Percentiles rank a stretch among this genome's conserved stretches.
Conservation (phyloP, 2,329 filamentous ascomycete genomes). For the Alternaria sp. region DNA sequence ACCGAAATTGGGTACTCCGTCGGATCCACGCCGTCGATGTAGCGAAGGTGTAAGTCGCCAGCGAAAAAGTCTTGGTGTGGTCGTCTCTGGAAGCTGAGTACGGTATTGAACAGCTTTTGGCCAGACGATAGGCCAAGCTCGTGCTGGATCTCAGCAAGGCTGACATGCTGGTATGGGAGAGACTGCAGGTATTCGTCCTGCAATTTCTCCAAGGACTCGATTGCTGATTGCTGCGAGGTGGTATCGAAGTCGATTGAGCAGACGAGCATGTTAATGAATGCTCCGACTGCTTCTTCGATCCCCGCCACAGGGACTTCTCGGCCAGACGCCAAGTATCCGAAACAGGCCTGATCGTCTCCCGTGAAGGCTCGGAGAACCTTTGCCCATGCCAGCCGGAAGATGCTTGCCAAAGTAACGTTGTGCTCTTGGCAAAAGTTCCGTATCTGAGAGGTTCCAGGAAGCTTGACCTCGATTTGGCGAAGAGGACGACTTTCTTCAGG, state of each 20-base stretch:
- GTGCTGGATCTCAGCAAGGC: constrained; percentile 55
- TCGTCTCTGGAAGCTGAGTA: not conserved
- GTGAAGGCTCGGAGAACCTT: constrained; percentile 39
- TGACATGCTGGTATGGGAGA: constrained; percentile 29
- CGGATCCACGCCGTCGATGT: too few relatives aligned
- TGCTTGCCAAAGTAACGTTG: constrained; percentile 57
- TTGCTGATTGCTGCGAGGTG: constrained; percentile 16
- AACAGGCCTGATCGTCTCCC: constrained; percentile 41
- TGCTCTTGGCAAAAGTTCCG: constrained; percentile 46
- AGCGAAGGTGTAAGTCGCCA: too few relatives aligned
- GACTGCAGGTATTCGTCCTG: constrained; percentile 24
- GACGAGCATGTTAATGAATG: constrained; percentile 53
- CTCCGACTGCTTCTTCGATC: constrained; percentile 50
- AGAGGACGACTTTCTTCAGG: constrained; percentile 6
- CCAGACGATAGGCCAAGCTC: constrained; percentile 41
- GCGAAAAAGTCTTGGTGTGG: too few relatives aligned
- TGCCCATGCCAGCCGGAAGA: constrained; percentile 47
- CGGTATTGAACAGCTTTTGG: constrained; percentile 54
- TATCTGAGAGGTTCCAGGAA: constrained; percentile 13
- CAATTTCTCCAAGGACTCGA: too few relatives aligned
- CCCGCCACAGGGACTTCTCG: constrained; percentile 47
- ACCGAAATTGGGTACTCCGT: too few relatives aligned
- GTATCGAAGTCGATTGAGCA: constrained; percentile 26
- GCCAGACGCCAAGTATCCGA: constrained; percentile 51
- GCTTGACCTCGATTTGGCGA: constrained; percentile 4